phyloP scores from a whole-genome alignment of 1,284 basidiomycete species.

The Pseudozyma tsukubaensis region DNA sequence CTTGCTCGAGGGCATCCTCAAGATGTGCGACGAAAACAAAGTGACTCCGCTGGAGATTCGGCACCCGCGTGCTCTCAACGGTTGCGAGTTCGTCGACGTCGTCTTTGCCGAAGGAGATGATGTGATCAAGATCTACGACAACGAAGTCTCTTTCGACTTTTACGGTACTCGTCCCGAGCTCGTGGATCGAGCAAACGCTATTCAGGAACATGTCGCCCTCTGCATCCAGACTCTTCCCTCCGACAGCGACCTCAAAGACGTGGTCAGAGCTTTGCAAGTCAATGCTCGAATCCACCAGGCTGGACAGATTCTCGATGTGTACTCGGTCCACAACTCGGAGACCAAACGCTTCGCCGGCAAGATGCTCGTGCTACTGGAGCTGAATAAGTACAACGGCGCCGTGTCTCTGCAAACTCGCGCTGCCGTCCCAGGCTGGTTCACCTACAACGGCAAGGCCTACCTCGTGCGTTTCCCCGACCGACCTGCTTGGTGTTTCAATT shows the following conservation, averaged over 20 bases:
- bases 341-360: conserved; percentile 22
- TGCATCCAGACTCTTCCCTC: conserved; percentile 39
- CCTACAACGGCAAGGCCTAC: conserved; percentile 21
- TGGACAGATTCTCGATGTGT: conserved; percentile 27
- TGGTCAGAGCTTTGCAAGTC: not conserved
- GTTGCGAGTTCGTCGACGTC: conserved; percentile 25
- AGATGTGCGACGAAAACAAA: conserved; percentile 27
- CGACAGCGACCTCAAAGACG: not conserved
- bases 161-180: conserved; percentile 32
- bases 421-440: conserved; percentile 32
- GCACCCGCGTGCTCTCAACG: not conserved
- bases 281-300: conserved; percentile 11
- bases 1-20: conserved; percentile 32
- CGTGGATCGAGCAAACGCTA: conserved; percentile 15
- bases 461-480: conserved; percentile 32
- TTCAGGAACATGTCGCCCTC: conserved; percentile 18
- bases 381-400: conserved; percentile 6
- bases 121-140: conserved; percentile 27
- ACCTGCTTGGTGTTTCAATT: conserved; percentile 34
- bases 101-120: conserved; percentile 26
- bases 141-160: conserved; percentile 30
- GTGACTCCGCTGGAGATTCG: conserved; percentile 35
- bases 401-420: conserved; percentile 17
- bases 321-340: conserved; percentile 15
- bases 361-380: conserved; percentile 33